Percentiles rank a stretch among this genome's conserved stretches.
Evolutionary conservation across 306 rosid species (phyloP).

Genomic region (Quercus cerris): DNA sequence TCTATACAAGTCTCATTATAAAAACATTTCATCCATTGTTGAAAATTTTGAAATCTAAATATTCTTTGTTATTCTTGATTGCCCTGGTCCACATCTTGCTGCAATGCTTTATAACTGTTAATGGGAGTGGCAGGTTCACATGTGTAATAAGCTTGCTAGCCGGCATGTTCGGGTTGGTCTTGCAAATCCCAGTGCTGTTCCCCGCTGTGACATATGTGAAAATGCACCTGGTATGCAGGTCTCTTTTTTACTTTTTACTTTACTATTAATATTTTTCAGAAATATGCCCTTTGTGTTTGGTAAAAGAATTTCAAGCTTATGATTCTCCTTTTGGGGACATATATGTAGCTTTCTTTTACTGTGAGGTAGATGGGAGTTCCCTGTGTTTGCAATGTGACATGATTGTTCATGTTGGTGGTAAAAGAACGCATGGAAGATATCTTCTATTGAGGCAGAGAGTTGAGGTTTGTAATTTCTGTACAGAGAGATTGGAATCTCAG

Average conservation of each 20-base stretch:
- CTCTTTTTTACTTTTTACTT: not conserved
- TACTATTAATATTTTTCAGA: not conserved
- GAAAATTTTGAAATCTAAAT: conserved; percentile 15
- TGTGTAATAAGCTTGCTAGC: conserved; percentile 97
- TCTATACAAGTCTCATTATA: not conserved
- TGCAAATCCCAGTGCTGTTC: conserved; percentile 89
- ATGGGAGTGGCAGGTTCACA: conserved; percentile 67
- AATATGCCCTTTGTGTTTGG: conserved; percentile 1
- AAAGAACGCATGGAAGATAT: conserved; percentile 96
- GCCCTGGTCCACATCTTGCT: conserved; percentile 6
- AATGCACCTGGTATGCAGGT: conserved; percentile 79
- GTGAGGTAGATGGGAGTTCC: conserved; percentile 93
- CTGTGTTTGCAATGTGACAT: conserved; percentile 97
- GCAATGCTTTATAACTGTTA: conserved; percentile 11
- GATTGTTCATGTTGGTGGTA: conserved; percentile 97
- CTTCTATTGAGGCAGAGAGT: conserved; percentile 92
- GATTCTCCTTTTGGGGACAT: conserved; percentile 25
- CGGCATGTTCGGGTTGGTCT: conserved; percentile 97
- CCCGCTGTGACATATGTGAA: conserved; percentile 91
- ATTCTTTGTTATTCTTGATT: conserved; percentile 5
- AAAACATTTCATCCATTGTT: not conserved
- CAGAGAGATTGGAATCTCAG: conserved; percentile 3
- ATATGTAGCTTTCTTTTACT: conserved; percentile 89
- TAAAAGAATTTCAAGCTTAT: conserved; percentile 17
- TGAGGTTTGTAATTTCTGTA: conserved; percentile 59